These are phyloP conservation scores for Vickermania ingenoplastis DNA, from an alignment of 208 protist species.

Conservation along the genomic window DNA sequence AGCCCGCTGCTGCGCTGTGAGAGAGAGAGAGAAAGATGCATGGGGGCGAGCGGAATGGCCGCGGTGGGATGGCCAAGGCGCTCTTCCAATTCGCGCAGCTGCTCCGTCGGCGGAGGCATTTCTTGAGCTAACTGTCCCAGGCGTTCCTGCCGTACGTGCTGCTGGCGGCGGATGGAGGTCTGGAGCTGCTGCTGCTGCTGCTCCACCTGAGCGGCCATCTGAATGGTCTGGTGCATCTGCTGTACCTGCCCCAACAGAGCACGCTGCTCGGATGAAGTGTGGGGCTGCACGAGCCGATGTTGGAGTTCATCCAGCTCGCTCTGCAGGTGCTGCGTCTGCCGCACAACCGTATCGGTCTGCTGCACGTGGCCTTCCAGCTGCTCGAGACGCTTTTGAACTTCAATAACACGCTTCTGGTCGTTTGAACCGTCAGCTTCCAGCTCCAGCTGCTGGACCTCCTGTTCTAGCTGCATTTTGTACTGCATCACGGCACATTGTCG, in stretches of 20 bases:
- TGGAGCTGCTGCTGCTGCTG: neutral
- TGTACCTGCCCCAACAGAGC: neutral
- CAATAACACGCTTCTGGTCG: neutral
- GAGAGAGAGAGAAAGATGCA: neutral
- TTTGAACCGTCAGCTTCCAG: neutral
- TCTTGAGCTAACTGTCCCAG: no score
- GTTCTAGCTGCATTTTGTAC: neutral
- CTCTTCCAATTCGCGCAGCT: neutral
- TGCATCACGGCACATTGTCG: neutral
- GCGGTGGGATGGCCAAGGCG: no score
- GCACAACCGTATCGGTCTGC: neutral
- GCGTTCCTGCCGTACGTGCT: neutral
- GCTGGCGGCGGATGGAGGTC: neutral
- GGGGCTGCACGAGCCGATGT: neutral
- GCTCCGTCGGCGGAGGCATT: no score
- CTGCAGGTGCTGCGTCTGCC: neutral
- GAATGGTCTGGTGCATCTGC: neutral
- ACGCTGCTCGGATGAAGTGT: neutral
- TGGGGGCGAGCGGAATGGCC: no score
- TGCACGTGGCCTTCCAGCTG: neutral
- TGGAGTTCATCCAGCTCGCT: neutral
- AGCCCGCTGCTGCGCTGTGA: neutral
- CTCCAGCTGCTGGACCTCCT: neutral
- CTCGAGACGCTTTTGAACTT: neutral
- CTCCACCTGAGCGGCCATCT: neutral